These are phyloP conservation scores for Solidago caesia DNA, from an alignment of 129 eudicot species.

Conservation along the genomic window DNA sequence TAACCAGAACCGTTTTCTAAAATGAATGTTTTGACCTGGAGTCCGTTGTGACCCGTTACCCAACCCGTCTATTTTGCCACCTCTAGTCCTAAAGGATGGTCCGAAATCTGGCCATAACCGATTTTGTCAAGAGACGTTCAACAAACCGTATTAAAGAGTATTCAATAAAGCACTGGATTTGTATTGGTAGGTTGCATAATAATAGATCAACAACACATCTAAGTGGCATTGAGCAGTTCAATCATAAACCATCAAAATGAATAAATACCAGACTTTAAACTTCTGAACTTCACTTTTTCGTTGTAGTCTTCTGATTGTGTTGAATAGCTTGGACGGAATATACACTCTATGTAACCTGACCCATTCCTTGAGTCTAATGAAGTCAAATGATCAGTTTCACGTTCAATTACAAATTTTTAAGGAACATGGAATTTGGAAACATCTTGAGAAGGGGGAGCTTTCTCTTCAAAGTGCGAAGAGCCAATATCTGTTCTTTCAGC, in stretches of 20 bases:
- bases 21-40: too few relatives aligned
- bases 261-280: background rate
- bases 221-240: background rate
- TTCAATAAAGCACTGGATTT: too few relatives aligned
- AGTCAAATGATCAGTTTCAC: constrained; percentile 52
- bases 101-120: too few relatives aligned
- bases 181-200: background rate
- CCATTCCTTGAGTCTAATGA: constrained; percentile 48
- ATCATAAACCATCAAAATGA: background rate
- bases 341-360: constrained; percentile 52
- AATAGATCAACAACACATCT: background rate
- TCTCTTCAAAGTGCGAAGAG: constrained; percentile 36
- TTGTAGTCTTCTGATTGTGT: constrained; percentile 48
- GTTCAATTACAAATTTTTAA: constrained; percentile 35
- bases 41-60: too few relatives aligned
- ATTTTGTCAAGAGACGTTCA: too few relatives aligned
- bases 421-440: constrained; percentile 37
- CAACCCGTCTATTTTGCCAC: too few relatives aligned
- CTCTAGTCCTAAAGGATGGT: too few relatives aligned
- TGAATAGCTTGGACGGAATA: constrained; percentile 57
- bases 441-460: constrained; percentile 49
- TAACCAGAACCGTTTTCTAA: too few relatives aligned
- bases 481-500: constrained; percentile 50
- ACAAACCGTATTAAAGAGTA: too few relatives aligned
- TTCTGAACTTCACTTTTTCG: background rate